Conservation (phyloP, 2,329 filamentous ascomycete genomes). For the Erysiphe pulchra region DNA sequence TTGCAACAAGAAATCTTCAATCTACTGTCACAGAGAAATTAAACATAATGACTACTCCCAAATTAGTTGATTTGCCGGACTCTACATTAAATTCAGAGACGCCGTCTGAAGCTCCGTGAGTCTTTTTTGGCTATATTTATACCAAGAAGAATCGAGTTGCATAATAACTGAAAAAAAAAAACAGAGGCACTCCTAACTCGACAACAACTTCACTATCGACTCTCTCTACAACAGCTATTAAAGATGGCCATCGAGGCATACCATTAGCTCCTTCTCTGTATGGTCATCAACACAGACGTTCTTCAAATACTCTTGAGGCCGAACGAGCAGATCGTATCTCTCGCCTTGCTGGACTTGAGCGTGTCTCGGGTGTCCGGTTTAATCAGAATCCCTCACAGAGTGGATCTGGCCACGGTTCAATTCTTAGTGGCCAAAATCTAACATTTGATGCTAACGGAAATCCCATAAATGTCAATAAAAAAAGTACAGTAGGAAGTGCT, state of each 20-base stretch:
- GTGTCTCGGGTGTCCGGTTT: constrained; percentile 48
- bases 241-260: constrained; percentile 67
- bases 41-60: constrained; percentile 15
- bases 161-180: background rate
- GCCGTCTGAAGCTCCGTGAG: constrained; percentile 74
- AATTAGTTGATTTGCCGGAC: constrained; percentile 62
- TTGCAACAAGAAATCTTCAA: no score
- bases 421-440: constrained; percentile 12
- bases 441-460: constrained; percentile 54
- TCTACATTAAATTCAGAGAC: constrained; percentile 63
- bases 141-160: background rate
- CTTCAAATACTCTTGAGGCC: constrained; percentile 56
- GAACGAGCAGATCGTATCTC: constrained; percentile 90
- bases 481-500: constrained; percentile 75
- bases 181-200: constrained; percentile 74
- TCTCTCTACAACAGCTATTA: constrained; percentile 82
- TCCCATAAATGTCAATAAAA: constrained; percentile 40
- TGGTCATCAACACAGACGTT: constrained; percentile 30
- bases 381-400: background rate
- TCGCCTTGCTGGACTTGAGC: constrained; percentile 73
- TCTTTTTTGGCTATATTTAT: background rate
- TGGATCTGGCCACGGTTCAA: constrained; percentile 7
- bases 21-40: no score
- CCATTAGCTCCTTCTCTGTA: constrained; percentile 29
- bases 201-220: constrained; percentile 78